A percentile compares a stretch with the other conserved stretches of the same genome.
phyloP scores from a whole-genome alignment of 2,329 filamentous ascomycete species.

The Phaeosphaeria sp. region DNA sequence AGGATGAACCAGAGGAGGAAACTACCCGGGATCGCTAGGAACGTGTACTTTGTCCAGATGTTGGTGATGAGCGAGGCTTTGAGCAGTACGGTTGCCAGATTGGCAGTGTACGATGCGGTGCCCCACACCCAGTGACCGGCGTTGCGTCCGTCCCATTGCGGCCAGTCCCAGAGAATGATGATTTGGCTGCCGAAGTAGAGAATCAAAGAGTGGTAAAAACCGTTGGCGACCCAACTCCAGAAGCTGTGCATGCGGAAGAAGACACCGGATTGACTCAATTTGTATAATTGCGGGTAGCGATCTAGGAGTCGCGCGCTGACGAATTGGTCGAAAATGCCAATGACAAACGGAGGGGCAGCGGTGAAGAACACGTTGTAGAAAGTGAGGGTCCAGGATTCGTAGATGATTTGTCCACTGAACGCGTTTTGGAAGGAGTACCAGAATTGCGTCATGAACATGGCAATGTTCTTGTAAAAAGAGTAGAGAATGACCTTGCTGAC shows the following conservation, averaged over 20 bases:
- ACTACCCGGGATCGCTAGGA: constrained; percentile 93
- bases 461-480: constrained; percentile 99
- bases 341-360: constrained; percentile 86
- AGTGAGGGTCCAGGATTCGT: constrained; percentile 98
- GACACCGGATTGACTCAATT: constrained; percentile 86
- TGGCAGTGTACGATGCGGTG: constrained; percentile 89
- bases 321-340: constrained; percentile 97
- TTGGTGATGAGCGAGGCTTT: constrained; percentile 95
- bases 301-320: constrained; percentile 93
- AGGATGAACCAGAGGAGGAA: constrained; percentile 92
- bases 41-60: constrained; percentile 98
- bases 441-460: constrained; percentile 98
- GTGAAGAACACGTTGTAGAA: constrained; percentile 99
- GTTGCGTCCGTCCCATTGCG: constrained; percentile 77
- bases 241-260: constrained; percentile 96
- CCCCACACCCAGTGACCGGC: constrained; percentile 99
- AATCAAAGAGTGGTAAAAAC: constrained; percentile 92
- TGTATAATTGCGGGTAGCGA: constrained; percentile 94
- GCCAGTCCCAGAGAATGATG: constrained; percentile 82
- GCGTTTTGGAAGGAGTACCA: constrained; percentile 99
- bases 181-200: constrained; percentile 86
- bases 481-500: constrained; percentile 97
- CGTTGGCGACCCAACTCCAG: constrained; percentile 89
- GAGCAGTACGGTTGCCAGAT: constrained; percentile 89
- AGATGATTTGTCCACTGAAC: constrained; percentile 97